Evolutionary conservation across 176 grass and related monocot genomes (phyloP).

Genomic region (Aegilops longissima): DNA sequence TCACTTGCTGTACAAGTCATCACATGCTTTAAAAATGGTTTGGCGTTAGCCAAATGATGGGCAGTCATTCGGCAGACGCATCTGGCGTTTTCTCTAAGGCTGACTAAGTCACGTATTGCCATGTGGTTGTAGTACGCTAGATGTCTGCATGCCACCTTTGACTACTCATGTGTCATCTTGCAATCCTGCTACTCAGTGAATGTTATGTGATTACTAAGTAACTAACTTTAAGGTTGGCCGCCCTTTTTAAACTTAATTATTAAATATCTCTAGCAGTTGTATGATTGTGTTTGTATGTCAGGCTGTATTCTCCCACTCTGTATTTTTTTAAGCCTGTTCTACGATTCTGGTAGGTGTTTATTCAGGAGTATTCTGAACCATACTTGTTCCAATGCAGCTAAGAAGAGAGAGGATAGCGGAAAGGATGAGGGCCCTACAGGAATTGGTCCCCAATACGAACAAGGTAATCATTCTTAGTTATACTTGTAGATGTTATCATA

Average conservation of each 20-base stretch:
- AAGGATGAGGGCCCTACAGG: conserved; percentile 93
- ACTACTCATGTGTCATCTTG: conserved; percentile 4
- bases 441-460: conserved; percentile 99
- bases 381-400: conserved; percentile 56
- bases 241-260: conserved; percentile 17
- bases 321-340: neutral
- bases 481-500: conserved; percentile 38
- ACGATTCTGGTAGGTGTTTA: conserved; percentile 14
- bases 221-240: neutral
- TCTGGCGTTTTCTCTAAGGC: neutral
- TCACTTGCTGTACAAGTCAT: conserved; percentile 29
- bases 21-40: neutral
- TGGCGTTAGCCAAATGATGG: conserved; percentile 7
- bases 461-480: conserved; percentile 56
- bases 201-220: neutral
- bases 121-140: conserved; percentile 6
- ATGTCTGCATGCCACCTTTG: conserved; percentile 11
- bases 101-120: neutral
- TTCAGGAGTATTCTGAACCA: conserved; percentile 30
- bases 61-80: neutral
- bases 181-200: neutral
- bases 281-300: neutral
- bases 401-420: conserved; percentile 99
- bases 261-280: conserved; percentile 1
- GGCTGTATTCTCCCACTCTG: neutral